Conservation (phyloP, 2,329 filamentous ascomycete genomes). For the Botrytis cinerea region DNA sequence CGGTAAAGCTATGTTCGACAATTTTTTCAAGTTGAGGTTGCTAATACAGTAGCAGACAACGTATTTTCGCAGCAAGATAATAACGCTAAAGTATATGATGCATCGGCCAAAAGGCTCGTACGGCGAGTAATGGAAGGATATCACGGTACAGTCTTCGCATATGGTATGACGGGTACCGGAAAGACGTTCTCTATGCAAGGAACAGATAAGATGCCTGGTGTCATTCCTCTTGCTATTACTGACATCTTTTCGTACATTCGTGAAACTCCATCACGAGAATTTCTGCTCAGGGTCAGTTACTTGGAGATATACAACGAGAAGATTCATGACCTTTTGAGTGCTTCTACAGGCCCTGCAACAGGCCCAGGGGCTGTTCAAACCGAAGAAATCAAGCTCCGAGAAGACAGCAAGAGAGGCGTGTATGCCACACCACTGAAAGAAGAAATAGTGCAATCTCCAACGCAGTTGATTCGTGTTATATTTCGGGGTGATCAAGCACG, state of each 20-base stretch:
- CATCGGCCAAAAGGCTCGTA: slow-evolving; percentile 88
- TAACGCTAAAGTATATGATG: slow-evolving; percentile 92
- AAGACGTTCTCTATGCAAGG: slow-evolving; percentile 99
- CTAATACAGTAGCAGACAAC: slow-evolving; percentile 67
- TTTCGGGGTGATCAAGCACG: slow-evolving; percentile 89
- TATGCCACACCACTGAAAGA: slow-evolving; percentile 96
- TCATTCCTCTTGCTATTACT: slow-evolving; percentile 95
- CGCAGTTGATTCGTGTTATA: slow-evolving; percentile 91
- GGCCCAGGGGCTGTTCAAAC: slow-evolving; percentile 60
- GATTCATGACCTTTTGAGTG: slow-evolving; percentile 89
- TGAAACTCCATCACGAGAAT: slow-evolving; percentile 92
- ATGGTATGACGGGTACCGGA: slow-evolving; percentile 97
- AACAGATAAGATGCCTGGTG: slow-evolving; percentile 90
- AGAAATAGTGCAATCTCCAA: slow-evolving; percentile 97
- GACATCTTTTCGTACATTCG: slow-evolving; percentile 99
- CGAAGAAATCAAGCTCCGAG: slow-evolving; percentile 95
- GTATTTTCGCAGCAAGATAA: slow-evolving; percentile 94
- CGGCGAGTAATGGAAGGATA: slow-evolving; percentile 98
- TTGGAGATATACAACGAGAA: slow-evolving; percentile 98
- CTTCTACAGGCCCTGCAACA: slow-evolving; percentile 58
- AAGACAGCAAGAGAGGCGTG: slow-evolving; percentile 94
- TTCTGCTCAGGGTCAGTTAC: slow-evolving; percentile 93
- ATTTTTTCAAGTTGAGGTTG: neutral
- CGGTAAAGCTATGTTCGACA: slow-evolving; percentile 56
- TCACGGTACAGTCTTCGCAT: slow-evolving; percentile 96